Evolutionary conservation across 495 filamentous ascomycete species (phyloP).

Genomic region (Aspergillus avenaceus): DNA sequence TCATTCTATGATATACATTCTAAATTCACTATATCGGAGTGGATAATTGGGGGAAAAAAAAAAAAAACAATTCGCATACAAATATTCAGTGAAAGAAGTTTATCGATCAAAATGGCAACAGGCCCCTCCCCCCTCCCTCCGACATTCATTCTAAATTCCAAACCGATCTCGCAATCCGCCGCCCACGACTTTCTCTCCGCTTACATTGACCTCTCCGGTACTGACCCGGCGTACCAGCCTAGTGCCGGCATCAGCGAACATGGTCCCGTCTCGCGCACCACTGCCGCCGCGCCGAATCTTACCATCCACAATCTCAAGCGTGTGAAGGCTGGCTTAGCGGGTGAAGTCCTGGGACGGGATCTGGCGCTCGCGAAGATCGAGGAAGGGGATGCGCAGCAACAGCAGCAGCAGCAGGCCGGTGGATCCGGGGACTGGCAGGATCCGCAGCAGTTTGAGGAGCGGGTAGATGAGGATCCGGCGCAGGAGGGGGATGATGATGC

Average conservation of each 20-base stretch:
- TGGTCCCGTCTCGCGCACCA: constrained; percentile 52
- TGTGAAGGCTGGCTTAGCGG: constrained; percentile 59
- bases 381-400: constrained; percentile 20
- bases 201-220: constrained; percentile 53
- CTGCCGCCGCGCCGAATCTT: constrained; percentile 51
- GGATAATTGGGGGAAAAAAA: neutral
- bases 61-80: neutral
- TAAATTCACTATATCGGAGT: neutral
- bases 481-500: constrained; percentile 19
- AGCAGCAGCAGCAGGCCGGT: constrained; percentile 9
- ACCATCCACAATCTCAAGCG: constrained; percentile 63
- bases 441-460: constrained; percentile 44
- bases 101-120: constrained; percentile 31
- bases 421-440: constrained; percentile 46
- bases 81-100: too few relatives aligned
- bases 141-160: constrained; percentile 38
- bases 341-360: constrained; percentile 52
- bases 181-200: constrained; percentile 54
- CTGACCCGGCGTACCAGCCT: constrained; percentile 61
- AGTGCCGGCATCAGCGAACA: constrained; percentile 58
- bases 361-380: constrained; percentile 37
- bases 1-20: neutral
- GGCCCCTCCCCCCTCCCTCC: constrained; percentile 45
- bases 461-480: constrained; percentile 27
- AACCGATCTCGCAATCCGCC: constrained; percentile 43